Evolutionary conservation across 2,329 filamentous ascomycete species (phyloP).

Genomic region (Aureobasidium mangrovei): DNA sequence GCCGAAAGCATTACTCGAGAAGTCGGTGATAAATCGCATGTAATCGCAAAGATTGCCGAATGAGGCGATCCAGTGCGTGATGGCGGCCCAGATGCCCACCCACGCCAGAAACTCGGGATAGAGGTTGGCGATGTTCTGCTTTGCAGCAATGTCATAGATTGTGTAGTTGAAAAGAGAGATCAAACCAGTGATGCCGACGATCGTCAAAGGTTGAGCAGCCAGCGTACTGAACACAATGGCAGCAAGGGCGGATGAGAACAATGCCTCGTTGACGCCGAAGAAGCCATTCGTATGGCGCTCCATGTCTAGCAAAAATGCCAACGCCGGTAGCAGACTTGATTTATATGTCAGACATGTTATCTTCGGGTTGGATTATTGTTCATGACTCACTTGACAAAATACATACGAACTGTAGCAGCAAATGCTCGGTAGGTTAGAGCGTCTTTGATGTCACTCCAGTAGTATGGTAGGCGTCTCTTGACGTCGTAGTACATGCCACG

Average conservation of each 20-base stretch:
- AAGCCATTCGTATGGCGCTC: constrained; percentile 45
- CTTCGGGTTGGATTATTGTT: not conserved
- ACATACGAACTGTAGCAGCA: constrained; percentile 49
- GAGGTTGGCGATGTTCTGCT: constrained; percentile 38
- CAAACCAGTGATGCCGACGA: constrained; percentile 49
- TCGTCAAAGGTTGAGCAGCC: constrained; percentile 46
- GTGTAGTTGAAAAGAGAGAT: constrained; percentile 51
- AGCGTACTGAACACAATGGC: constrained; percentile 47
- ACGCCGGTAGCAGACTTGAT: constrained; percentile 45
- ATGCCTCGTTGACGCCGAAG: constrained; percentile 49
- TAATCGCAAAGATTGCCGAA: constrained; percentile 48
- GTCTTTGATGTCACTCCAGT: constrained; percentile 48
- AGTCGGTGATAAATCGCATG: constrained; percentile 51
- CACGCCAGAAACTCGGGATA: constrained; percentile 49
- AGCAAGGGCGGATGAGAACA: constrained; percentile 48
- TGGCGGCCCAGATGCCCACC: constrained; percentile 49
- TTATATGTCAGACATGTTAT: not conserved
- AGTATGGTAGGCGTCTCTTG: constrained; percentile 44
- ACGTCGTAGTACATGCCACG: constrained; percentile 49
- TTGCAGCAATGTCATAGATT: constrained; percentile 47
- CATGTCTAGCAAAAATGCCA: constrained; percentile 53
- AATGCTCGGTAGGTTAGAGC: constrained; percentile 47
- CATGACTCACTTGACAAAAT: constrained; percentile 45
- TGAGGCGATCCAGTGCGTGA: constrained; percentile 49
- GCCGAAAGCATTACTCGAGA: constrained; percentile 46